Evolutionary conservation across 345 rosid species (phyloP), one percentile per base, ranked within the genome.

Genomic region (Citrus inodora): DNA sequence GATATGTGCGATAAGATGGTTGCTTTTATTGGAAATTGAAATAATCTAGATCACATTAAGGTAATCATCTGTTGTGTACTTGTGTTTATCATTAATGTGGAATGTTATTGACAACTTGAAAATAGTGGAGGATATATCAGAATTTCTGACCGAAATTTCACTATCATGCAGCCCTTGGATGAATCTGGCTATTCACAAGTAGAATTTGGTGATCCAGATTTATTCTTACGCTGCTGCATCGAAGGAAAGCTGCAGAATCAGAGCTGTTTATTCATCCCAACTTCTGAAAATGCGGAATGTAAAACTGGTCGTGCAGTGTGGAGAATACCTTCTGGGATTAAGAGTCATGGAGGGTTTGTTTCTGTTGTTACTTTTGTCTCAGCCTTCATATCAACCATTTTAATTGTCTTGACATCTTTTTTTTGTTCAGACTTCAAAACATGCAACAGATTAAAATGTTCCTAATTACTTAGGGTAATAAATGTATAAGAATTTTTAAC

Each of bases 251-350:
- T 10, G 40, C 78, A 33, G 40, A 74, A 76, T 6, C 77, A 80
- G 56, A 79, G 87, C 37, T 92, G 92, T 80, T 70, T 83, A 65
- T 83, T 86, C 62, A 35, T 81, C 79, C 84, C 87, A 51, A 70
- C 71, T n/a, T 11, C 37, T 17, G 84, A 75, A 25, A 3, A 48
- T 73, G 64, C 67, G 2, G 79, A 83, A 68, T 56, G 79, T 14
- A 79, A 65, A 67, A 66, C 37, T 6, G 79, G 40, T 7, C 60
- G 81, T 71, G 83, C 87, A 37, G 61, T 83, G 56, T 95, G 98
- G 98, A 85, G 80, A 55, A 84, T 95, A 67, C 95, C 98, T 48
- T 81, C 88, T 5, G 94, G 95, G 55, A 87, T 72, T 16, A 85
- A 82, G 40, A 74, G 51, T 51, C 94, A 90, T 86, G 76, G 86